Base-by-base conservation (phyloP, 176 grass and related monocot species). In the Carex littledalei region DNA sequence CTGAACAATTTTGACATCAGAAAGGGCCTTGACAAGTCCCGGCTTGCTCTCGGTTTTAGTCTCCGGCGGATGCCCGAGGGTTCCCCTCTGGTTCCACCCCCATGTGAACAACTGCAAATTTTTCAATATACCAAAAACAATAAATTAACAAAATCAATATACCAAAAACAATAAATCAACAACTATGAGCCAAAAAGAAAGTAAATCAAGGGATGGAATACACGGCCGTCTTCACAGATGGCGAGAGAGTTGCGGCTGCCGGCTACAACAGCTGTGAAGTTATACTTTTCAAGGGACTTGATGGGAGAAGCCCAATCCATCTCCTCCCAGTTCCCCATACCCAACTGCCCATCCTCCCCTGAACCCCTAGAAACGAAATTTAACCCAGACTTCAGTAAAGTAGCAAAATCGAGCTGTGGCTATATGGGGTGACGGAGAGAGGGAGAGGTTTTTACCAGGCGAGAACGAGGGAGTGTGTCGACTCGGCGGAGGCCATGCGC, bases 181-280 rank as follows among this genome's bases (percentile, higher is more conserved):
- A 18, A 16, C 14, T 1, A 18, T 54, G 72, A 11, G 8, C 29
- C 5, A 5, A 26, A 39, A 78, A 85, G 8, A 59, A n/a, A 26
- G 58, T 20, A 20, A 85, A 63, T 26, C 12, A 49, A 60, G 14
- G n/a, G 72, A 79, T 68, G 72, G 70, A 57, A 52, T 84, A 98
- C 93, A 15, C 85, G 88, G 67, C 93, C 96, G 35, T 92, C 88
- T 32, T 86, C 84, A 63, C 93, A 89, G 70, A 98, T 95, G 83
- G 93, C 96, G 70, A 98, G 96, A 83, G 96, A 98, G 93, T 98
- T 98, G 86, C 96, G 89, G 87, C 93, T 98, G 80, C 95, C 93
- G 77, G 91, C 93, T 32, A 98, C 93, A 65, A 98, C 91, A 14
- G 88, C 88, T 17, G 77, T 88, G 77, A 92, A 88, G 78, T 76